Percentiles rank a stretch among this genome's conserved stretches.
These are phyloP conservation scores for Hygrophorus pudorinus DNA, from an alignment of 768 basidiomycete genomes.

Conservation along the genomic window DNA sequence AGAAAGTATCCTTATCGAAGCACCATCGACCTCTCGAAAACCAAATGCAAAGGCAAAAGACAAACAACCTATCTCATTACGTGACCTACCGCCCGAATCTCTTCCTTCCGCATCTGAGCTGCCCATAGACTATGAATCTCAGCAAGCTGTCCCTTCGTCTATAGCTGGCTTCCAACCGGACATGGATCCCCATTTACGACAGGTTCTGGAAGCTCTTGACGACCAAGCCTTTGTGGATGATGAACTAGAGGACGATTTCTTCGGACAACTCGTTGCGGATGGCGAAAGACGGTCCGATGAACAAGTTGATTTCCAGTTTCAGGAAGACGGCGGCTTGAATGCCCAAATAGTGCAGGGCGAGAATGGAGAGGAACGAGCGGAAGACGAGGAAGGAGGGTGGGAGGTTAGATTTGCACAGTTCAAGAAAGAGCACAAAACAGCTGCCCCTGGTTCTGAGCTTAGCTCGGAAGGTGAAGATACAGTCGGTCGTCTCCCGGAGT, in stretches of 20 bases:
- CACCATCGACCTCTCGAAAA: slow-evolving; percentile 38
- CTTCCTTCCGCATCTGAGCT: slow-evolving; percentile 68
- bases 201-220: slow-evolving; percentile 88
- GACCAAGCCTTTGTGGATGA: slow-evolving; percentile 92
- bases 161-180: slow-evolving; percentile 88
- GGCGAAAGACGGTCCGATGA: slow-evolving; percentile 61
- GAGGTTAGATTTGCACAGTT: slow-evolving; percentile 75
- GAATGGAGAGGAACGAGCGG: slow-evolving; percentile 11
- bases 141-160: slow-evolving; percentile 71
- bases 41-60: slow-evolving; percentile 18
- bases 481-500: slow-evolving; percentile 56
- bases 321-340: slow-evolving; percentile 36
- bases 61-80: slow-evolving; percentile 34
- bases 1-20: slow-evolving; percentile 74
- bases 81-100: slow-evolving; percentile 57
- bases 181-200: slow-evolving; percentile 92
- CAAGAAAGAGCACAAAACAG: slow-evolving; percentile 39
- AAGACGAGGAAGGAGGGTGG: slow-evolving; percentile 40
- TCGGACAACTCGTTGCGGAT: slow-evolving; percentile 56
- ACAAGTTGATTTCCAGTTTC: slow-evolving; percentile 56
- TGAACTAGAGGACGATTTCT: slow-evolving; percentile 65
- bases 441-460: slow-evolving; percentile 25
- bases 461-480: slow-evolving; percentile 75
- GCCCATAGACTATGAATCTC: slow-evolving; percentile 63
- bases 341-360: slow-evolving; percentile 12